Evolutionary conservation across 768 basidiomycete genomes (phyloP).

Genomic region (Hygrocybe punicea): DNA sequence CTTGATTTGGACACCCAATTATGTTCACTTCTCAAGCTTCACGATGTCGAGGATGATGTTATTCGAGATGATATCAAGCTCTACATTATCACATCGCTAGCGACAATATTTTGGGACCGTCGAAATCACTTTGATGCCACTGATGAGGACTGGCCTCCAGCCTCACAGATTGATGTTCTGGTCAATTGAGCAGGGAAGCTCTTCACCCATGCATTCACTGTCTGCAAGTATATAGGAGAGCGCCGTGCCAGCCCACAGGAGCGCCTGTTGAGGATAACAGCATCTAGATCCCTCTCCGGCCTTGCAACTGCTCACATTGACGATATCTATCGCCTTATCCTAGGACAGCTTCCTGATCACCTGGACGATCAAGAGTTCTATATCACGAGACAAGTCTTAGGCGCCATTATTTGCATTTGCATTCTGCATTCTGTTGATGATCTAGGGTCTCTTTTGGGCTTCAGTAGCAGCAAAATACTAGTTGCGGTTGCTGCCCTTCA

Average conservation of each 20-base stretch:
- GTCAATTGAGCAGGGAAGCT: slow-evolving; percentile 11
- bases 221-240: slow-evolving; percentile 14
- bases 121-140: not conserved
- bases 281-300: not conserved
- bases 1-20: not conserved
- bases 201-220: slow-evolving; percentile 23
- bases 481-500: not conserved
- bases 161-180: not conserved
- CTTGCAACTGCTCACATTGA: not conserved
- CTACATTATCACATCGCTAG: not conserved
- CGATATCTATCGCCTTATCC: not conserved
- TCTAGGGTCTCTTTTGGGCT: not conserved
- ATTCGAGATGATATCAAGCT: not conserved
- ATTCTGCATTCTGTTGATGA: not conserved
- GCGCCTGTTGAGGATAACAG: not conserved
- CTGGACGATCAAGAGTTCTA: not conserved
- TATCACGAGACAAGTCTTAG: not conserved
- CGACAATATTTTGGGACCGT: not conserved
- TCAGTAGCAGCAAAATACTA: not conserved
- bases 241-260: not conserved
- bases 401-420: not conserved
- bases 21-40: not conserved
- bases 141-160: slow-evolving; percentile 15
- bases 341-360: not conserved
- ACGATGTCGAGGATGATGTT: slow-evolving; percentile 1